Percentiles rank a stretch among this genome's conserved stretches.
These are phyloP conservation scores for Xylaria grammica DNA, from an alignment of 495 filamentous ascomycete genomes.

Conservation along the genomic window DNA sequence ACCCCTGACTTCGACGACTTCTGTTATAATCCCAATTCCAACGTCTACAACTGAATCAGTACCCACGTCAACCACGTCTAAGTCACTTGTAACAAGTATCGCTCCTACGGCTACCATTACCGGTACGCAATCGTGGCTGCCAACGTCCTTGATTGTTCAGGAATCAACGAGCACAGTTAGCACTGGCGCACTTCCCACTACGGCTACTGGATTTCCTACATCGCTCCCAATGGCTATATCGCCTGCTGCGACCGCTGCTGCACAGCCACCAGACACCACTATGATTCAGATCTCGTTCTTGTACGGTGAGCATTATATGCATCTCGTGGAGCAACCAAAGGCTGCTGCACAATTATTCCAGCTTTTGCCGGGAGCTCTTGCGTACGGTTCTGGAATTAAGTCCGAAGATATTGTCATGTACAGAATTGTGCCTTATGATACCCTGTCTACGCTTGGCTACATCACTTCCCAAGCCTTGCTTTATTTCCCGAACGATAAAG, in stretches of 20 bases:
- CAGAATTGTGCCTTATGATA: constrained; percentile 80
- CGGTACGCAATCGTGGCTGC: constrained; percentile 48
- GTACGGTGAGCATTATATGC: constrained; percentile 77
- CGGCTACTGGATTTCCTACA: constrained; percentile 59
- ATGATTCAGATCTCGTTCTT: constrained; percentile 87
- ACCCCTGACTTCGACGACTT: constrained; percentile 9
- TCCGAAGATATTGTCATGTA: constrained; percentile 65
- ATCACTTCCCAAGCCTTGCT: constrained; percentile 81
- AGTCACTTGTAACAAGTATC: constrained; percentile 42
- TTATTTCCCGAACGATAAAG: constrained; percentile 70
- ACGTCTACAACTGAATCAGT: constrained; percentile 14
- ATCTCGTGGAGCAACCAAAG: constrained; percentile 70
- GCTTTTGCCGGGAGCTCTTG: constrained; percentile 75
- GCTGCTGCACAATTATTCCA: constrained; percentile 88
- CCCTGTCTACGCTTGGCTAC: constrained; percentile 69
- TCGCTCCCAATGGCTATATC: constrained; percentile 75
- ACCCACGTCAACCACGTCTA: constrained; percentile 25
- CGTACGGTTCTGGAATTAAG: constrained; percentile 64
- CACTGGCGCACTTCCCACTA: constrained; percentile 27
- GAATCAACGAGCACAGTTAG: constrained; percentile 39
- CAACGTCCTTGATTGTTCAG: constrained; percentile 49
- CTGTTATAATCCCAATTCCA: constrained; percentile 7
- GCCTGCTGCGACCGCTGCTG: constrained; percentile 49
- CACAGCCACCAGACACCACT: constrained; percentile 62
- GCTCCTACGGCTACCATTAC: constrained; percentile 46